These are phyloP conservation scores for Metschnikowia gelsemii DNA, from an alignment of 805 yeast species.

Conservation along the genomic window DNA sequence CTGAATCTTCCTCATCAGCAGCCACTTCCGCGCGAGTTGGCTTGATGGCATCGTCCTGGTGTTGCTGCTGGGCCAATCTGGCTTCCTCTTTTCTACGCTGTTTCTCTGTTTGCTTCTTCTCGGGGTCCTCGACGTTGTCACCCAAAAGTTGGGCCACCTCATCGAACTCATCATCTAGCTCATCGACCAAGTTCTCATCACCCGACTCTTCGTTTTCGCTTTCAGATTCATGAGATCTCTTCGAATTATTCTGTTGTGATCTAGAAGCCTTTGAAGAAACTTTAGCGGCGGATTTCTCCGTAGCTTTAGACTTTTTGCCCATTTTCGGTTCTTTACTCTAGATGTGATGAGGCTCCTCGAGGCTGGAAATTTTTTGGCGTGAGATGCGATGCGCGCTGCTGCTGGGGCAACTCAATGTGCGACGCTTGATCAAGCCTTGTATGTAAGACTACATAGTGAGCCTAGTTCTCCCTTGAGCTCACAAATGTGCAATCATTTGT, in stretches of 20 bases:
- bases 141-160: conserved; percentile 57
- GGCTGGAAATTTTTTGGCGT: conserved; percentile 14
- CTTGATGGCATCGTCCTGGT: conserved; percentile 27
- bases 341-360: not conserved
- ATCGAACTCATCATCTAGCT: conserved; percentile 55
- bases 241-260: conserved; percentile 6
- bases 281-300: conserved; percentile 1
- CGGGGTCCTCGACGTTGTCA: conserved; percentile 43
- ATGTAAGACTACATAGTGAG: too few species aligned
- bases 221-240: conserved; percentile 32
- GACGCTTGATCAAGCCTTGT: too few species aligned
- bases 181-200: conserved; percentile 47
- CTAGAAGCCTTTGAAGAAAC: not conserved
- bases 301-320: conserved; percentile 8
- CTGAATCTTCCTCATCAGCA: conserved; percentile 27
- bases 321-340: conserved; percentile 1
- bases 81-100: conserved; percentile 22
- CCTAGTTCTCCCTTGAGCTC: too few species aligned
- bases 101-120: conserved; percentile 26
- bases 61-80: conserved; percentile 23
- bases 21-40: conserved; percentile 28
- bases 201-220: conserved; percentile 29
- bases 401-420: not conserved
- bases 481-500: too few species aligned
- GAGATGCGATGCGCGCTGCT: conserved; percentile 18